These are phyloP conservation scores for Phytophthora quininea DNA, from an alignment of 352 stramenopile species.

Conservation along the genomic window DNA sequence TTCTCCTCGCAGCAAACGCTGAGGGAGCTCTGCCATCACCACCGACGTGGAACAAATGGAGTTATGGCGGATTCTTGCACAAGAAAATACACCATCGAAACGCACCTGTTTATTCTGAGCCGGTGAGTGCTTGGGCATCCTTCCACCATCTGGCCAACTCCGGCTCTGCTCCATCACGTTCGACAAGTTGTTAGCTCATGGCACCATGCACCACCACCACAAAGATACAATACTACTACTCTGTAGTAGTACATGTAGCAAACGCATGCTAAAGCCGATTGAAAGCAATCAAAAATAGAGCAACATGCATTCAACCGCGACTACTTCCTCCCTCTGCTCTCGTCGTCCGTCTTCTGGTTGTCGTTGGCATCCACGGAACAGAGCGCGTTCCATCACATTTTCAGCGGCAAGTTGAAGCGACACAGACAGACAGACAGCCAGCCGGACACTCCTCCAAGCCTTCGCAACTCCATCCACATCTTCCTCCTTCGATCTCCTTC, in stretches of 20 bases:
- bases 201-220: background rate
- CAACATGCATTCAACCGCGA: conserved; percentile 54
- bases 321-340: conserved; percentile 41
- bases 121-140: background rate
- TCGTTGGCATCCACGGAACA: conserved; percentile 30
- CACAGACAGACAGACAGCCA: conserved; percentile 2
- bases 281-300: conserved; percentile 48
- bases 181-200: background rate
- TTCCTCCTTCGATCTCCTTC: conserved; percentile 29
- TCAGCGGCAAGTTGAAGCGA: conserved; percentile 30
- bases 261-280: conserved; percentile 1
- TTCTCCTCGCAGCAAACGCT: conserved; percentile 22
- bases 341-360: conserved; percentile 36
- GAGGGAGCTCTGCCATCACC: conserved; percentile 16
- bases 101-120: background rate
- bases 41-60: background rate
- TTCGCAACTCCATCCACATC: conserved; percentile 17
- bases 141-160: background rate
- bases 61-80: background rate
- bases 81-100: background rate
- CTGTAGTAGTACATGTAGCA: background rate
- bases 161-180: background rate
- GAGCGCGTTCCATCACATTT: conserved; percentile 35
- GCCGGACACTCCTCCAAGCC: background rate
- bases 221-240: background rate